Base-by-base conservation (phyloP, 495 filamentous ascomycete species). In the Penicillium manginii region DNA sequence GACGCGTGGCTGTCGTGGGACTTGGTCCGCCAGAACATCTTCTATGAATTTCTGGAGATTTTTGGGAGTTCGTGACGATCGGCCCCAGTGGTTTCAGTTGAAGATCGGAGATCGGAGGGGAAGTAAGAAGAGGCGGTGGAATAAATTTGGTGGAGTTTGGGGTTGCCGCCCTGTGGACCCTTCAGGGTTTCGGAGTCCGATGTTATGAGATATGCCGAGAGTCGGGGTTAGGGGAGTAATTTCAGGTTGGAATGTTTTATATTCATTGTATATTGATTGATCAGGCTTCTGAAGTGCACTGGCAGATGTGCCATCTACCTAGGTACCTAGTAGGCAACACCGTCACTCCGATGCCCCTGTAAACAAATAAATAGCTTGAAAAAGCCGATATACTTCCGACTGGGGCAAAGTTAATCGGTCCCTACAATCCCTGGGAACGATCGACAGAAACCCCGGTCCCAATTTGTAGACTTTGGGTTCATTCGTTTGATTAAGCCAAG, bases 21-120 rank as follows among this genome's bases (percentile, higher is more conserved):
- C 59, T 76, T 77, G 23, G 68, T 70, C 21, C 71, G 64, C 75
- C 75, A 78, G 52, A 78, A 62, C 61, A 69, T 68, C 29, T 52
- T n/a, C 46, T 48, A 31, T 32, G 21, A 22, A 22, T 54, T 53
- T 35, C n/a, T n/a, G 46, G 35, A 26, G 10, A 54, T 17, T 37
- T 48, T 51, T 46, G 19, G 19, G 29, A 33, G 12, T 33, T 26
- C 17, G 40, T 43, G 32, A 14, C 18, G 23, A 59, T 40, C n/a
- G 17, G 39, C 14, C 15, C 31, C 45, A 14, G 42, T 15, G 9
- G 11, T 53, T 12, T 35, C 39, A 32, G 23, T 12, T 29, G 18
- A 52, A 46, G 45, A 52, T 33, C 22, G 42, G 50, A 29, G 48
- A 40, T 33, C 22, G 42, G 50, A 29, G 48, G 40, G 48, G 53